Evolutionary conservation across 768 basidiomycete genomes (phyloP).

Genomic region (Pisolithus marmoratus): DNA sequence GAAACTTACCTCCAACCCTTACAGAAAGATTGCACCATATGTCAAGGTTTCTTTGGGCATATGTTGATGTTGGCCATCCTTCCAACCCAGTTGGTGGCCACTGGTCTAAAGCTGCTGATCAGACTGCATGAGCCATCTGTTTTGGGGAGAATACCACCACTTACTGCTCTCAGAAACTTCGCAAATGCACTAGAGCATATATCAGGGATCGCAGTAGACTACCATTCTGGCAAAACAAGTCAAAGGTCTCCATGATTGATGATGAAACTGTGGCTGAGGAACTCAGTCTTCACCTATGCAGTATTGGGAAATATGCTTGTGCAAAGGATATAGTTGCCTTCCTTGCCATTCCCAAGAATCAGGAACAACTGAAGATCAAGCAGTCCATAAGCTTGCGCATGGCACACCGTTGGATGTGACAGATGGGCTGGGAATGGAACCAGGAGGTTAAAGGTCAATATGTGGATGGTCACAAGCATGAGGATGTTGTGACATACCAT

Average conservation of each 20-base stretch:
- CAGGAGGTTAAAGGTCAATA: conserved; percentile 19
- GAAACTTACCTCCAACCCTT: too few species aligned
- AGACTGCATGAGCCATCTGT: too few species aligned
- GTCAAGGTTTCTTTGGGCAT: too few species aligned
- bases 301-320: conserved; percentile 17
- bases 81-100: too few species aligned
- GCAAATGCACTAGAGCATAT: too few species aligned
- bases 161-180: too few species aligned
- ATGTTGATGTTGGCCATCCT: too few species aligned
- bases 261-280: not conserved
- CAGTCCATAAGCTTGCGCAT: conserved; percentile 15
- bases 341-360: conserved; percentile 4
- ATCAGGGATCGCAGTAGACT: not conserved
- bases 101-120: too few species aligned
- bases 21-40: too few species aligned
- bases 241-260: not conserved
- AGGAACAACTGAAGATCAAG: conserved; percentile 6
- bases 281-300: not conserved
- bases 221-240: not conserved
- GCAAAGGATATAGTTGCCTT: conserved; percentile 19
- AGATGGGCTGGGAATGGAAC: too few species aligned
- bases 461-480: conserved; percentile 27
- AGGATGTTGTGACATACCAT: conserved; percentile 26
- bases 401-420: conserved; percentile 23
- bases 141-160: too few species aligned